Base-by-base conservation (phyloP, 2,329 filamentous ascomycete species). In the Didymella sp. region DNA sequence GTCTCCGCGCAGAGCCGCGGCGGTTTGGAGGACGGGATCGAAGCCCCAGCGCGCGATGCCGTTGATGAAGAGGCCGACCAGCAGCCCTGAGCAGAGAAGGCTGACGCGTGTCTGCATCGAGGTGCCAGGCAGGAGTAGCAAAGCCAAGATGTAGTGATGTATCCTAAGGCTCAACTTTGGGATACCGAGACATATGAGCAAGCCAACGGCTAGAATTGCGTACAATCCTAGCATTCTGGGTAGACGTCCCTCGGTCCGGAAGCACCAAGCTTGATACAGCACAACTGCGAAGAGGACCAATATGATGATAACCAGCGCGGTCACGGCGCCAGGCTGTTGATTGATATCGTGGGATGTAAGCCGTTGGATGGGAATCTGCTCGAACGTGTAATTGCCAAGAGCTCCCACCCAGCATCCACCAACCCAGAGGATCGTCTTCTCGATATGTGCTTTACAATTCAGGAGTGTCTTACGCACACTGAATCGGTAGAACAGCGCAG, bases 11-110 rank as follows among this genome's bases (percentile, higher is more conserved):
- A 98, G 78, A 0, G 87, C 86, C 0, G 77, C 83, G 0, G 89
- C 85, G 0, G 95, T 98, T 77, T 99, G 89, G 15, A 98, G 83
- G 38, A 98, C 85, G 0, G 90, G 84, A 58, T 92, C 93, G 73
- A 96, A 98, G 0, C 92, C 92, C 95, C 95, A 98, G 35, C 94
- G 85, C 4, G 93, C 93, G 56, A 96, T 87, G 49, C 95, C 94
- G 72, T 97, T 97, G 77, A 97, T 87, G 76, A 97, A 98, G 0
- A 98, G 83, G 0, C 95, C 95, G 6, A 98, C 80, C 0, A 99
- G 81, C 2, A 99, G 78, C 5, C 95, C 95, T 74, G 98, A 94
- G 68, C 92, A 97, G 1, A 96, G 74, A n/a, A 98, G 81, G 1
- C 89, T 89, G 0, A 91, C 89, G 0, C 95, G 86, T 2, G 91